Conservation (phyloP, 768 basidiomycete genomes). For the Myochromella boudieri region DNA sequence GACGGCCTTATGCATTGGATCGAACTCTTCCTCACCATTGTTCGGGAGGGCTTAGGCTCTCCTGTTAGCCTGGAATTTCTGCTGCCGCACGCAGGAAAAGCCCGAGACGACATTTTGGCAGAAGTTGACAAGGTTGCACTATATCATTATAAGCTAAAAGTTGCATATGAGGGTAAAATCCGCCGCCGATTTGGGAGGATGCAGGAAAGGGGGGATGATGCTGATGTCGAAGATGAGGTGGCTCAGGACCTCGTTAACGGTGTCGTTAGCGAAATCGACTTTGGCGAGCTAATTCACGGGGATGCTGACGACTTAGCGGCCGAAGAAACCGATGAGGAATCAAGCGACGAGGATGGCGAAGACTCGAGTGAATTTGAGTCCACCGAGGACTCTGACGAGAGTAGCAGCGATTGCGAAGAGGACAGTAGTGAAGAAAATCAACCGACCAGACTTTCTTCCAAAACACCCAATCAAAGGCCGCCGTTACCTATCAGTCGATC, state of each 20-base stretch:
- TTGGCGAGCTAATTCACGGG: conserved; percentile 75
- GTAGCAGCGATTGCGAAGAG: conserved; percentile 15
- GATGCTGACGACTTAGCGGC: conserved; percentile 82
- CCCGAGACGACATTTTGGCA: conserved; percentile 71
- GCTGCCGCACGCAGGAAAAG: conserved; percentile 78
- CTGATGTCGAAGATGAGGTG: conserved; percentile 81
- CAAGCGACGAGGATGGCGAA: conserved; percentile 38
- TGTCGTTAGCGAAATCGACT: conserved; percentile 78
- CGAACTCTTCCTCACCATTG: conserved; percentile 87
- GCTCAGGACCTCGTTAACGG: conserved; percentile 76
- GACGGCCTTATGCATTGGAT: conserved; percentile 96
- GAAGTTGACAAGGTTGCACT: conserved; percentile 89
- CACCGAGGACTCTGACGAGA: conserved; percentile 20
- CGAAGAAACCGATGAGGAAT: conserved; percentile 57
- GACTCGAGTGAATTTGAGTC: conserved; percentile 29
- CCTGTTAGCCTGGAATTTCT: conserved; percentile 84
- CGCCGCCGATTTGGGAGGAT: conserved; percentile 78
- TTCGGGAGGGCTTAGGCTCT: conserved; percentile 84
- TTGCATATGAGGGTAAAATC: conserved; percentile 89
- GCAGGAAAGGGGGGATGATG: conserved; percentile 42
- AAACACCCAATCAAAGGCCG: conserved; percentile 9
- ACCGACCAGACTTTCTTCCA: not conserved
- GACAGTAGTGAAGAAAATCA: conserved; percentile 30
- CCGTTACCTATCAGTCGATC: conserved; percentile 13
- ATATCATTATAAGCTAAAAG: conserved; percentile 94